Evolutionary conservation across 352 stramenopile species (phyloP), one percentile per base, ranked within the genome.

Genomic region (Globisporangium parvum): DNA sequence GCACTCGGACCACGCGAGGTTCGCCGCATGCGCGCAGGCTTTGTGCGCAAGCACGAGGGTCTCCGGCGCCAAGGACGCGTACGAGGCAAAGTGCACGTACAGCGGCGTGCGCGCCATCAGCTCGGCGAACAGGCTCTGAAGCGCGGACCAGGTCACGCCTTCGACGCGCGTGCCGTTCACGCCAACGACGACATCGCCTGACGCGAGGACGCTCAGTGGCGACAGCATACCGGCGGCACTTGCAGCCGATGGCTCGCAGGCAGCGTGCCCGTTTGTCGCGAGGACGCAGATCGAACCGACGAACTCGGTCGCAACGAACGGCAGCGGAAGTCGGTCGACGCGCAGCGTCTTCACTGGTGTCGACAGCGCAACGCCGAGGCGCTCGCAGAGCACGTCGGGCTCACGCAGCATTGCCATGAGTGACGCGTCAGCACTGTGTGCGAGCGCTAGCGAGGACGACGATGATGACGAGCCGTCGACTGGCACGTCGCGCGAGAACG

Each of bases 1-100:
- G 28, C 77, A 87, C 57, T 87, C 76, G 1, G 68, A 80, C 67
- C 80, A 80, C n/a, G 79, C 80, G 26, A 67, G 31, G 48, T 93
- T 93, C 3, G 73, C 75, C 59, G 61, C 67, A 41, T 86, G 66
- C n/a, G 79, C 57, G 37, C 82, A 92, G 18, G 49, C 54, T 62
- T 80, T 70, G 42, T 93, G 82, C 14, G 81, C 78, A 47, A 65
- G 45, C 24, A 91, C 52, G 49, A 76, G 41, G 5, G 64, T 74
- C 31, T 37, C 31, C 18, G 52, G 42, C 21, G 59, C 39, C 47
- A 54, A 60, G 1, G 31, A 10, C 10, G 58, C 18, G 41, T 71
- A 63, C 18, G 58, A 60, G 6, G 57, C 55, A n/a, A 91, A 69
- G 41, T 91, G 77, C 6, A 89, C 48, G 45, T 77, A 77, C 15